Evolutionary conservation across 441 rosid species (phyloP).

Genomic region (Hura crepitans): DNA sequence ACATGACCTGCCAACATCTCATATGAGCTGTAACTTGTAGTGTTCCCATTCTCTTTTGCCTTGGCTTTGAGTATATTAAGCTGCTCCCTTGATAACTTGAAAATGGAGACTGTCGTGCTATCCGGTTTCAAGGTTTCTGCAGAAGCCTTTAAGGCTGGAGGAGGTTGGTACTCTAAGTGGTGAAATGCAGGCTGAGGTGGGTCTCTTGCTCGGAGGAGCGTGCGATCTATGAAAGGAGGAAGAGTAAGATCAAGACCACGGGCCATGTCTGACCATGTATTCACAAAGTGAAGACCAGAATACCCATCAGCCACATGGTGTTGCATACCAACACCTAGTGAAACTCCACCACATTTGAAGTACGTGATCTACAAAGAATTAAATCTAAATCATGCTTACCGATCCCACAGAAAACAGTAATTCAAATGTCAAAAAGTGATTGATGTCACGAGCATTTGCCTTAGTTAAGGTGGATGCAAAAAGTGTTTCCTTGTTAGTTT

Average conservation of each 20-base stretch:
- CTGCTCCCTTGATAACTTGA: constrained; percentile 65
- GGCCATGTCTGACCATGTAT: constrained; percentile 91
- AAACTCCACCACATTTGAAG: constrained; percentile 93
- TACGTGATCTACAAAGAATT: constrained; percentile 61
- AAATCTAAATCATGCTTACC: not conserved
- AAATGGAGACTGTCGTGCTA: constrained; percentile 56
- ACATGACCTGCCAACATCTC: constrained; percentile 94
- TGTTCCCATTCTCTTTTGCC: constrained; percentile 72
- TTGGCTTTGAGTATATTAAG: constrained; percentile 70
- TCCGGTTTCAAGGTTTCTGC: constrained; percentile 32
- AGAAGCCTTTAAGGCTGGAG: constrained; percentile 58
- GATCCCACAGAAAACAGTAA: not conserved
- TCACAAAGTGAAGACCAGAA: constrained; percentile 92
- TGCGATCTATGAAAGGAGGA: constrained; percentile 87
- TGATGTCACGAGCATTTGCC: not conserved
- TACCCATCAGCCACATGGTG: constrained; percentile 93
- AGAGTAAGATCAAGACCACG: constrained; percentile 68
- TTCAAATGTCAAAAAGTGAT: not conserved
- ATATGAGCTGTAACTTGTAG: constrained; percentile 68
- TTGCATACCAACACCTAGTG: constrained; percentile 98
- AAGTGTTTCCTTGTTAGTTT: not conserved
- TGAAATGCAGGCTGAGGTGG: constrained; percentile 71
- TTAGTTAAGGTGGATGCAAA: not conserved
- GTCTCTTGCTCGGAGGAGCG: constrained; percentile 79
- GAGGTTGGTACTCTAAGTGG: constrained; percentile 78